These are phyloP conservation scores for Fusarium verrucosum DNA, from an alignment of 2,329 filamentous ascomycete genomes.

Conservation along the genomic window DNA sequence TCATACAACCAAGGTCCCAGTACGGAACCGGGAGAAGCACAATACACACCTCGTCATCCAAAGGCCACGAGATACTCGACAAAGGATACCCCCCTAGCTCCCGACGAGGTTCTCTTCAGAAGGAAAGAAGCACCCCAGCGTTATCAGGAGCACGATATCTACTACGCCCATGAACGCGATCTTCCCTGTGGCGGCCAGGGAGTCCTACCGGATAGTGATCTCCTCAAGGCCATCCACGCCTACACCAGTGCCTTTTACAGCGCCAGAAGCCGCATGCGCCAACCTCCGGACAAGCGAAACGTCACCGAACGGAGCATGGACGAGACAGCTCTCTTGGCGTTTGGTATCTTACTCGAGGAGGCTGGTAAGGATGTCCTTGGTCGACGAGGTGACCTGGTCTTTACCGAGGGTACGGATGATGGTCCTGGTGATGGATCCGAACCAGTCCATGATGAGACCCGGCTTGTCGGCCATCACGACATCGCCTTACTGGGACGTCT, in stretches of 20 bases:
- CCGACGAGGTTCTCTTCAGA: constrained; percentile 77
- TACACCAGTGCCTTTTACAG: constrained; percentile 75
- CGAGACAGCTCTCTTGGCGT: constrained; percentile 78
- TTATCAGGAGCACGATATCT: constrained; percentile 76
- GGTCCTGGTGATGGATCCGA: constrained; percentile 27
- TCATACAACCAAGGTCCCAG: constrained; percentile 37
- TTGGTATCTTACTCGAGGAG: constrained; percentile 81
- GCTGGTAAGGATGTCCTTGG: constrained; percentile 69
- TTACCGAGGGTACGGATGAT: constrained; percentile 66
- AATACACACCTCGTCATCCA: constrained; percentile 26
- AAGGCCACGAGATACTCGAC: constrained; percentile 42
- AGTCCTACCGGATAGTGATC: constrained; percentile 71
- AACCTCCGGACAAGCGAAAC: constrained; percentile 39
- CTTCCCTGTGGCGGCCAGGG: constrained; percentile 57
- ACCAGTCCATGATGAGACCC: constrained; percentile 27
- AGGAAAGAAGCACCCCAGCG: constrained; percentile 70
- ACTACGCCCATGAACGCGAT: constrained; percentile 70
- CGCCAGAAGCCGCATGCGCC: constrained; percentile 45
- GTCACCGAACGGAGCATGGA: constrained; percentile 73
- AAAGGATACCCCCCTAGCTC: constrained; percentile 57
- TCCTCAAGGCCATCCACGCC: constrained; percentile 73
- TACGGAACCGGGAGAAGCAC: constrained; percentile 35
- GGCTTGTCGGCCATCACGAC: constrained; percentile 40
- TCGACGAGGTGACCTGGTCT: constrained; percentile 73
- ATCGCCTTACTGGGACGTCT: constrained; percentile 37